Conservation (phyloP, 331 rosid species). For the Malus hybrid region DNA sequence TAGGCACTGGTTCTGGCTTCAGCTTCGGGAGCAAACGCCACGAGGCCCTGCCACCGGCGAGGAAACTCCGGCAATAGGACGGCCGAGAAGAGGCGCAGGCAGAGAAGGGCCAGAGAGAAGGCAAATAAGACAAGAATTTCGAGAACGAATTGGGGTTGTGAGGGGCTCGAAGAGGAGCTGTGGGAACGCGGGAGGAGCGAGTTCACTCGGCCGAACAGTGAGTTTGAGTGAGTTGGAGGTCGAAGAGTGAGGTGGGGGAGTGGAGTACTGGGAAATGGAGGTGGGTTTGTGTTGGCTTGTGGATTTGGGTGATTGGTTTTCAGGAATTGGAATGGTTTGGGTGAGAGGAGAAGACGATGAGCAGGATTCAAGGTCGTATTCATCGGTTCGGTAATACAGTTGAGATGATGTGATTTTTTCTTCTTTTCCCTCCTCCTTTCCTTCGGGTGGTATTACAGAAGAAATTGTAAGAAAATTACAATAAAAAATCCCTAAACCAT, state of each 20-base stretch:
- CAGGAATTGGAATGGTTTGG: background rate
- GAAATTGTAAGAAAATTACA: no score
- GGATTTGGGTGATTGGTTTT: background rate
- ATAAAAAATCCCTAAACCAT: no score
- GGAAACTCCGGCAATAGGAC: conserved; percentile 17
- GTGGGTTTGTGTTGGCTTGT: background rate
- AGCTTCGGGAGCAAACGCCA: conserved; percentile 11
- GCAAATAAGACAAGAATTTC: background rate
- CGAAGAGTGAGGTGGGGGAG: background rate
- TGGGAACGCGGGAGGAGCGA: background rate
- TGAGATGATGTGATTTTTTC: background rate
- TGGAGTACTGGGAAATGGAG: background rate
- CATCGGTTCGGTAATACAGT: background rate
- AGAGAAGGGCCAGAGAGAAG: conserved; percentile 12
- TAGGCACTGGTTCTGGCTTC: conserved; percentile 17
- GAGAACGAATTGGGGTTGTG: background rate
- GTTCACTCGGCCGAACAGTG: background rate
- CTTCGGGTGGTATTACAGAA: no score
- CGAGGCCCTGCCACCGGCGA: conserved; percentile 16
- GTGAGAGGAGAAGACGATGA: background rate
- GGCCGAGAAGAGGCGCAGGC: conserved; percentile 9
- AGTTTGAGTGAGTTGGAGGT: conserved; percentile 1
- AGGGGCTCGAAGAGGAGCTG: background rate
- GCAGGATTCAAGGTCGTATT: background rate
- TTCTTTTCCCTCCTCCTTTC: background rate